Percentiles rank a stretch among this genome's conserved stretches.
phyloP scores from a whole-genome alignment of 2,329 filamentous ascomycete species.

The Myriosclerotinia scirpicola region DNA sequence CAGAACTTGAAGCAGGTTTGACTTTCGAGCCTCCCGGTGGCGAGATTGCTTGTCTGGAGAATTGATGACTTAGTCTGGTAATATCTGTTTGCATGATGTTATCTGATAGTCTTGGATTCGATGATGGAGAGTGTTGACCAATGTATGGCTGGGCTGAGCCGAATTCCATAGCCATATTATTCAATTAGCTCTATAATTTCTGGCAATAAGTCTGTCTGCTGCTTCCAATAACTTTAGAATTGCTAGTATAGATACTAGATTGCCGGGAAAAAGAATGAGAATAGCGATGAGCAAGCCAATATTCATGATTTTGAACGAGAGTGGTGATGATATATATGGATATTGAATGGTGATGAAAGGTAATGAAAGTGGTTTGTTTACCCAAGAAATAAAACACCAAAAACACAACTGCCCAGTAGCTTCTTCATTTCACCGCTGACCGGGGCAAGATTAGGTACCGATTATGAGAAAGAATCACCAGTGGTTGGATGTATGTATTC shows the following conservation, averaged over 20 bases:
- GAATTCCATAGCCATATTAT: neutral
- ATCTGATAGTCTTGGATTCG: slow-evolving; percentile 9
- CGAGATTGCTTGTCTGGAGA: too few species aligned
- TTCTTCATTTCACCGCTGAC: neutral
- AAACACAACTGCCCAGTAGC: neutral
- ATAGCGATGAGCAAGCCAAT: neutral
- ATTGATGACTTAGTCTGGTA: neutral
- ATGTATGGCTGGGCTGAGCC: neutral
- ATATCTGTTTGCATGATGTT: neutral
- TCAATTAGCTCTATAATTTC: neutral
- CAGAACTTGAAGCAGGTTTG: neutral
- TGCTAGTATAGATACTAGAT: neutral
- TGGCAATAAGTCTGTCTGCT: too few species aligned
- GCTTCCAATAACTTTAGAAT: neutral
- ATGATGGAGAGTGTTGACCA: neutral
- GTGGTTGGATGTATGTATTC: too few species aligned
- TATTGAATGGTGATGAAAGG: neutral
- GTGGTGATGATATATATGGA: neutral
- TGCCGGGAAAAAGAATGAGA: neutral
- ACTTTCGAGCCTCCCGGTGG: too few species aligned
- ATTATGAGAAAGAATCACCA: neutral
- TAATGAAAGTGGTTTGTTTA: neutral
- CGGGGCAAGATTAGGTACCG: too few species aligned
- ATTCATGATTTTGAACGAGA: neutral
- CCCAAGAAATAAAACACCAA: neutral